Conservation (phyloP, 2,329 filamentous ascomycete species). For the Tolypocladium tropicale region DNA sequence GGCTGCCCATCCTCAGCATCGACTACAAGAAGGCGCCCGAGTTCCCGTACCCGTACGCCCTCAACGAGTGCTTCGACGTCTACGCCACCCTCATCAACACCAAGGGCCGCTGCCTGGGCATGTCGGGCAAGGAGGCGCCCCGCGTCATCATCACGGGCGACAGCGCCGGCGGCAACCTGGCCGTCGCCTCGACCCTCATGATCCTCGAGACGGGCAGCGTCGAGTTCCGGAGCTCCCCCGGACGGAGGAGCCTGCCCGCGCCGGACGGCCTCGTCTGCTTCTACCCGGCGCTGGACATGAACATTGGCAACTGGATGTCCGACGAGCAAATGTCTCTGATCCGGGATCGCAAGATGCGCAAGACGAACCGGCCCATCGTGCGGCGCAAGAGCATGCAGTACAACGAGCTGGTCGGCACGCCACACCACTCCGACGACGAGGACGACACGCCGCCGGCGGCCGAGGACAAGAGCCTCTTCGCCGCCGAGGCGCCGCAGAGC, state of each 20-base stretch:
- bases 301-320: constrained; percentile 98
- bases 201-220: constrained; percentile 63
- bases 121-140: constrained; percentile 28
- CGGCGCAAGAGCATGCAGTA: constrained; percentile 85
- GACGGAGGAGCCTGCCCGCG: constrained; percentile 48
- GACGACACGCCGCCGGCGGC: constrained; percentile 33
- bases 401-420: constrained; percentile 71
- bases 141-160: constrained; percentile 35
- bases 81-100: constrained; percentile 27
- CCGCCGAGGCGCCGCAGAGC: constrained; percentile 11
- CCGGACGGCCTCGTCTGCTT: constrained; percentile 77
- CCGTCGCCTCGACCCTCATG: constrained; percentile 72
- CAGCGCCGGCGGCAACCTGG: constrained; percentile 38
- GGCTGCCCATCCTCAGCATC: constrained; percentile 79
- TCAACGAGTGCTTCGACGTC: constrained; percentile 41
- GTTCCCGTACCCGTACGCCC: constrained; percentile 35
- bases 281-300: constrained; percentile 91
- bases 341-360: constrained; percentile 66
- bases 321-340: constrained; percentile 96
- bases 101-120: constrained; percentile 30
- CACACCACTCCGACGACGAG: constrained; percentile 70
- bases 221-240: constrained; percentile 17
- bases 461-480: constrained; percentile 2
- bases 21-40: constrained; percentile 61
- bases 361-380: constrained; percentile 69